Base-by-base conservation (phyloP, 140 eudicot genomes). In the Anethum foeniculum region DNA sequence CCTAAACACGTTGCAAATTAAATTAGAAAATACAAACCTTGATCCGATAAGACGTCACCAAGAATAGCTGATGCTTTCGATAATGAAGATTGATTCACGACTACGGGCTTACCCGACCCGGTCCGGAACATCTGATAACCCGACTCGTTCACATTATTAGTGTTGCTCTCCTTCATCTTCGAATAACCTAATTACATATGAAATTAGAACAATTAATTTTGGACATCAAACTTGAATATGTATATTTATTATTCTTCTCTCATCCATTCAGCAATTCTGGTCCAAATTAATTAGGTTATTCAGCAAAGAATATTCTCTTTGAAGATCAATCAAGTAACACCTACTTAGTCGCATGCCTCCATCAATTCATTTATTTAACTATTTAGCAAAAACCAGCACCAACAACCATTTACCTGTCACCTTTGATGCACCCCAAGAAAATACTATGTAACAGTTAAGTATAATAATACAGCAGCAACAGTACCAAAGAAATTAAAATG, bases 51-150 rank as follows among this genome's bases (percentile, higher is more conserved):
- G 47, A 71, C 81, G 77, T 58, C 89, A 41, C 87, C 85, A 11
- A 89, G 82, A 80, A 89, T 77, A 34, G 93, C 86, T 13, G 86
- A 75, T 7, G 93, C 93, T 82, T 73, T 85, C 0, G 81, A 83
- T 28, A 87, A 68, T 0, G 96, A 89, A 64, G 93, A 83, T 64
- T 77, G 86, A 82, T 88, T 88, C 74, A 87, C 77, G 3, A 54
- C 75, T 49, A 88, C 91, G 12, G 93, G 80, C 79, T 77, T 91
- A 39, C 96, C 93, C 47, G 71, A 81, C 81, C 91, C 96, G 25
- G 88, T 91, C 19, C 83, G 80, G 51, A 90, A 86, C 79, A 83
- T 76, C 1, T 91, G 86, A 44, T 77, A 32, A 77, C 49, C 79
- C 77, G 13, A 28, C 46, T 84, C 83, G 71, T n/a, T 18, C 75